Percentiles rank a stretch among this genome's conserved stretches.
Evolutionary conservation across 108 stramenopile genomes (phyloP).

Genomic region (Discostella pseudostelligera): DNA sequence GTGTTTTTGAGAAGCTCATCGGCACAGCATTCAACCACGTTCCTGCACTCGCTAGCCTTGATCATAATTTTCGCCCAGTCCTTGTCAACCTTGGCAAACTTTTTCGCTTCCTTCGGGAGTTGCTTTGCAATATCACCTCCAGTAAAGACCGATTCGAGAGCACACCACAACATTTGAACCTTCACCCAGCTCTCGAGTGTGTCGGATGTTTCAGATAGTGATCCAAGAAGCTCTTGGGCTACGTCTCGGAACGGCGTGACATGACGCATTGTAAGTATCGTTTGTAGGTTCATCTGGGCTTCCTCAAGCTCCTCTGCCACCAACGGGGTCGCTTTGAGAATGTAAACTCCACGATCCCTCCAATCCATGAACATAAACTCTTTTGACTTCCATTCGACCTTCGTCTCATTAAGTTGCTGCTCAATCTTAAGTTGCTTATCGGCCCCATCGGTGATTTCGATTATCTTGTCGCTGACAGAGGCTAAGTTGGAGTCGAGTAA

Average conservation of each 20-base stretch:
- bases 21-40: constrained; percentile 77
- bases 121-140: constrained; percentile 93
- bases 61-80: constrained; percentile 88
- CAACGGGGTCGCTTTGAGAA: constrained; percentile 73
- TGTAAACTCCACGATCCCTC: constrained; percentile 78
- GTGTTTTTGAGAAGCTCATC: constrained; percentile 69
- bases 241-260: constrained; percentile 78
- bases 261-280: constrained; percentile 87
- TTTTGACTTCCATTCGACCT: constrained; percentile 62
- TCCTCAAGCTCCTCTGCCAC: constrained; percentile 92
- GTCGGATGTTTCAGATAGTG: constrained; percentile 84
- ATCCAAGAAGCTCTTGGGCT: constrained; percentile 73
- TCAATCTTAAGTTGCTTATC: constrained; percentile 90
- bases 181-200: constrained; percentile 90
- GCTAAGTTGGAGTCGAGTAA: constrained; percentile 62
- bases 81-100: constrained; percentile 91
- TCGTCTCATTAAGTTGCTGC: constrained; percentile 72
- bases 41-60: constrained; percentile 73
- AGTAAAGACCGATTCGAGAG: constrained; percentile 88
- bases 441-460: constrained; percentile 88
- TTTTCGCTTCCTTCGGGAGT: constrained; percentile 89
- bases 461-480: constrained; percentile 64
- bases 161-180: constrained; percentile 93
- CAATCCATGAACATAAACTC: constrained; percentile 80
- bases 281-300: constrained; percentile 86